Evolutionary conservation across 2,329 filamentous ascomycete genomes (phyloP), one percentile per base, ranked within the genome.

Genomic region (Penicillium sp.): DNA sequence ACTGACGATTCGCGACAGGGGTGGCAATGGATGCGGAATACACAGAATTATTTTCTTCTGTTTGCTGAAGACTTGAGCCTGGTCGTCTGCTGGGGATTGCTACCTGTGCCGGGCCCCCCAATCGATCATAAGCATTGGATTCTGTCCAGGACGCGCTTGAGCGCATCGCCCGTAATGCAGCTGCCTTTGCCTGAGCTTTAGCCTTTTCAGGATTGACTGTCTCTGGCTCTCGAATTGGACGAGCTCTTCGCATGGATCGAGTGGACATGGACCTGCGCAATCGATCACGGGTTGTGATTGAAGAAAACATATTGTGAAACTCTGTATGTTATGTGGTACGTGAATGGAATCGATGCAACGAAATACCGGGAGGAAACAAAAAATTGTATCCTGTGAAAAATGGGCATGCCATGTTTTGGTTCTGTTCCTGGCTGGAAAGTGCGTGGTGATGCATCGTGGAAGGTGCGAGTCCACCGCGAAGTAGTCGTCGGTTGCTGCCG

Each of bases 81-180:
- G 62, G 65, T 16, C 70, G 68, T 59, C 70, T 62, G 11, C 61
- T 65, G 37, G 73, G 70, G 6, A 73, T 60, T 16, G 71, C 66
- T 43, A 72, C 62, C 43, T 61, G 67, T n/a, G 55, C 59, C 26
- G 69, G 70, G 0, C 71, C 73, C 13, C 73, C 73, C 13, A 73
- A 40, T 28, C 68, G 65, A 60, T 71, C 70, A 51, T 74, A 76
- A 1, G 74, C 68, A 33, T 65, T 66, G 1, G 69, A 70, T 6
- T 71, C 70, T 1, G 60, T 65, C 1, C 73, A 73, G 0, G 68
- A 69, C 52, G 70, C 71, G 14, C 65, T 70, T 2, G 74, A 75
- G 30, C 76, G 71, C 78, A 81, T 80, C 38, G 79, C 79, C 16
- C 71, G 68, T 14, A 76, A 76, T 7, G 79, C 79, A 46, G 79